These are phyloP conservation scores for Strobilomyces dryophilus DNA, from an alignment of 768 basidiomycete genomes.

Conservation along the genomic window DNA sequence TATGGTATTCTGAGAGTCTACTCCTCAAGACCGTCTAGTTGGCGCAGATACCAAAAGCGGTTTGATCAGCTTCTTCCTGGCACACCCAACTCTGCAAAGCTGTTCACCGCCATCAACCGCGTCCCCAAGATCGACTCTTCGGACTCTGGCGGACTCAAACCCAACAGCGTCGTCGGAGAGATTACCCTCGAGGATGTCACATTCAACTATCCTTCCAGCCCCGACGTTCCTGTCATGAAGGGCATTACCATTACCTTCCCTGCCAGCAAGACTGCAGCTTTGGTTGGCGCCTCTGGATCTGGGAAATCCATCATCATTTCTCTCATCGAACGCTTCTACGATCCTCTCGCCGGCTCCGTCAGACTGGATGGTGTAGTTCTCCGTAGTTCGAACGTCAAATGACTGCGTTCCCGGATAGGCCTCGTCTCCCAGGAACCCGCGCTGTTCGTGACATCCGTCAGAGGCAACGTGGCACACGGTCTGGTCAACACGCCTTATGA, in stretches of 20 bases:
- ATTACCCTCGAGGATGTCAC: constrained; percentile 68
- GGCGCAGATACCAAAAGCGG: too few relatives aligned
- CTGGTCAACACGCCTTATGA: constrained; percentile 72
- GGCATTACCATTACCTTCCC: constrained; percentile 61
- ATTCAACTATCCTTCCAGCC: constrained; percentile 88
- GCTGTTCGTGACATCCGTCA: constrained; percentile 81
- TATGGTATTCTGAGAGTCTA: too few relatives aligned
- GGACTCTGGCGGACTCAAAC: constrained; percentile 60
- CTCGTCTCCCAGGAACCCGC: constrained; percentile 88
- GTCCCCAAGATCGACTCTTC: constrained; percentile 84
- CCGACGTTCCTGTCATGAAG: constrained; percentile 77
- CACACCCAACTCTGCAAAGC: constrained; percentile 52
- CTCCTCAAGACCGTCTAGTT: too few relatives aligned
- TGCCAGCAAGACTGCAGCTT: constrained; percentile 72
- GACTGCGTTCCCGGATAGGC: constrained; percentile 84
- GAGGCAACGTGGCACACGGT: constrained; percentile 79
- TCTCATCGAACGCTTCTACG: constrained; percentile 86
- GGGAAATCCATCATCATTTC: constrained; percentile 76
- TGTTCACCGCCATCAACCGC: constrained; percentile 85
- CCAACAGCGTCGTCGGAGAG: constrained; percentile 60
- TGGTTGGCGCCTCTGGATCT: constrained; percentile 77
- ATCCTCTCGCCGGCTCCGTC: constrained; percentile 64
- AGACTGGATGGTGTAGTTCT: constrained; percentile 68
- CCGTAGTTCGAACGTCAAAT: constrained; percentile 73
- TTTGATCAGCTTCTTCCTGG: too few relatives aligned